Evolutionary conservation across 768 basidiomycete species (phyloP).

Genomic region (Amanita pallidorosea): DNA sequence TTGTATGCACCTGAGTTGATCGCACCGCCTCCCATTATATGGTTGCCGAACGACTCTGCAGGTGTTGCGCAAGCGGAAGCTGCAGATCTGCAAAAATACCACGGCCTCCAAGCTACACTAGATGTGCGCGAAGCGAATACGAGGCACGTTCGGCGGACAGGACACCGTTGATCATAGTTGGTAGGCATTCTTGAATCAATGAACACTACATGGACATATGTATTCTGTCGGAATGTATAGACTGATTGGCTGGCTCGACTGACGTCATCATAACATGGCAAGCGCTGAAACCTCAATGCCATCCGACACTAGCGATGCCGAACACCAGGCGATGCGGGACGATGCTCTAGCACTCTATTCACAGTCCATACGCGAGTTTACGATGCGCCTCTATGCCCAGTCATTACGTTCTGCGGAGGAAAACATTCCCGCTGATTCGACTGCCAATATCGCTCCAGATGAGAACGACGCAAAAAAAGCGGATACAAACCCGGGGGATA

Average conservation of each 20-base stretch:
- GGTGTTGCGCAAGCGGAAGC: slow-evolving; percentile 70
- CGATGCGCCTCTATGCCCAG: neutral
- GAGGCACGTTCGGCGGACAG: slow-evolving; percentile 13
- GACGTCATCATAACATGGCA: neutral
- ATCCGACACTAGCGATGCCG: neutral
- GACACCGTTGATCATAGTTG: slow-evolving; percentile 9
- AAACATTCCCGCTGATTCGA: neutral
- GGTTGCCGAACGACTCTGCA: slow-evolving; percentile 74
- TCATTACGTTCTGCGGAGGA: neutral
- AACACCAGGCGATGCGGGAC: neutral
- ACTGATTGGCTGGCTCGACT: slow-evolving; percentile 16
- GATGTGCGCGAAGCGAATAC: slow-evolving; percentile 53
- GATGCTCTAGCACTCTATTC: neutral
- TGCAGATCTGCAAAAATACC: slow-evolving; percentile 64
- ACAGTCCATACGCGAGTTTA: neutral
- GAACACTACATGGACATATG: neutral
- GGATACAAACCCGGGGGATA: neutral
- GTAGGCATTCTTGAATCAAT: neutral
- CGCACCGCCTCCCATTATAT: slow-evolving; percentile 69
- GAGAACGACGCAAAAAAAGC: neutral
- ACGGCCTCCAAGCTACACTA: slow-evolving; percentile 58
- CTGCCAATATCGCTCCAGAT: neutral
- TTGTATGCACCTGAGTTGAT: slow-evolving; percentile 77
- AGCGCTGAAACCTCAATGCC: slow-evolving; percentile 11
- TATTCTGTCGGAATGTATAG: neutral